Base-by-base conservation (phyloP, 352 stramenopile genomes). In the Elongisporangium senticosum region DNA sequence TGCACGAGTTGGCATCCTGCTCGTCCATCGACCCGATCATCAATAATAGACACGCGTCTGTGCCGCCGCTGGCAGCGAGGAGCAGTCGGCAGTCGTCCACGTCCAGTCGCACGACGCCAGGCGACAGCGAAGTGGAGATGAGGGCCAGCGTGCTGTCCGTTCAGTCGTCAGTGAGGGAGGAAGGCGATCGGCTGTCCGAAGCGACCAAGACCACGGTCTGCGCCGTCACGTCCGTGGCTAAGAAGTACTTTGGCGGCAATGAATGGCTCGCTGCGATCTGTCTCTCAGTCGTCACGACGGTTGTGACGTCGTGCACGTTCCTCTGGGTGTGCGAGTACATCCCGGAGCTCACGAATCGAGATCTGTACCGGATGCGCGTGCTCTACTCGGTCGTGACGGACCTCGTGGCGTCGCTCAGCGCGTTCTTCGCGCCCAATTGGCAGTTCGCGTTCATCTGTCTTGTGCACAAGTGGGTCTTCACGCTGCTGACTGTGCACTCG, bases 381-480 rank as follows among this genome's bases (percentile, higher is more conserved):
- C 75, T 87, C 52, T 89, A 87, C 60, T 69, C 74, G 37, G 68
- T 86, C 49, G 61, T 69, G 15, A 87, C 77, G 4, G 77, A 87
- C 63, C 87, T 80, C 53, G 67, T 89, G 2, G 64, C 75, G 14
- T 67, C 71, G 13, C 62, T 93, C 13, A 85, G 71, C 33, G 77
- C 73, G 7, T 67, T 82, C 19, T 79, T 75, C 43, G 75, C 79
- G 28, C 83, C 80, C 4, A 89, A 90, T 56, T 80, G 77, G 76
- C 75, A 72, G 28, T 89, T 83, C 68, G 79, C 80, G 10, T 59
- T 83, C 33, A 84, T 87, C 21, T 83, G 80, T 50, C 62, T 92
- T 11, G 63, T 88, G 20, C 70, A 89, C 61, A 90, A 88, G 59
- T 58, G 62, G 17, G 75, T 90, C 19, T 90, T 90, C 51, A 86